phyloP scores from a whole-genome alignment of 2,329 filamentous ascomycete species.

The Neoscytalidium dimidiatum region DNA sequence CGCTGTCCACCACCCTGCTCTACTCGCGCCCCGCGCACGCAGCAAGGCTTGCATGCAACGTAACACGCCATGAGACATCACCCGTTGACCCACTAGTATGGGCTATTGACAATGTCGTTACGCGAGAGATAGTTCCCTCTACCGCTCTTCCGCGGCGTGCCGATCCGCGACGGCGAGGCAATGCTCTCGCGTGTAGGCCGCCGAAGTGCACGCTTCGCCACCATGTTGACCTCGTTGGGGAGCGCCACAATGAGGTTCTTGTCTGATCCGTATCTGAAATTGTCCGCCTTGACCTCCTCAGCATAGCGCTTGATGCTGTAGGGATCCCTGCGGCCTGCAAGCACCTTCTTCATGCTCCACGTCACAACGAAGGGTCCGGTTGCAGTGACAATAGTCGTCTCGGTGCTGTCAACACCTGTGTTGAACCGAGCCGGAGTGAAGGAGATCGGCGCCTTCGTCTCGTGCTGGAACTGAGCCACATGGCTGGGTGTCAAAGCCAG shows the following conservation, averaged over 20 bases:
- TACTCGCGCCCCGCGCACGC: background rate
- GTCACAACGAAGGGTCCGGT: constrained; percentile 96
- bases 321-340: constrained; percentile 77
- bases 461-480: constrained; percentile 95
- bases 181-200: constrained; percentile 93
- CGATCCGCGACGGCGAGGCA: constrained; percentile 59
- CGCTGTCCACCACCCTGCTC: too few species aligned
- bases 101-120: constrained; percentile 81
- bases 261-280: constrained; percentile 96
- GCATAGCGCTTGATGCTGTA: constrained; percentile 97
- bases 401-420: constrained; percentile 74
- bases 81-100: constrained; percentile 46
- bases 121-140: constrained; percentile 72
- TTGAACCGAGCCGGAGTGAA: constrained; percentile 97
- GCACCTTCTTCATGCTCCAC: constrained; percentile 90
- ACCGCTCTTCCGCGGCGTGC: constrained; percentile 25
- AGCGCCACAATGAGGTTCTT: constrained; percentile 98
- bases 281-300: constrained; percentile 95
- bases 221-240: constrained; percentile 98
- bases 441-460: constrained; percentile 80
- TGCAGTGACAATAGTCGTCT: constrained; percentile 95
- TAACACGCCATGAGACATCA: background rate
- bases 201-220: constrained; percentile 81
- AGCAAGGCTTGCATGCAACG: background rate
- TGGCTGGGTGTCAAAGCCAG: constrained; percentile 87